Base-by-base conservation (phyloP, 176 grass and related monocot species). In the Stipa capillata region DNA sequence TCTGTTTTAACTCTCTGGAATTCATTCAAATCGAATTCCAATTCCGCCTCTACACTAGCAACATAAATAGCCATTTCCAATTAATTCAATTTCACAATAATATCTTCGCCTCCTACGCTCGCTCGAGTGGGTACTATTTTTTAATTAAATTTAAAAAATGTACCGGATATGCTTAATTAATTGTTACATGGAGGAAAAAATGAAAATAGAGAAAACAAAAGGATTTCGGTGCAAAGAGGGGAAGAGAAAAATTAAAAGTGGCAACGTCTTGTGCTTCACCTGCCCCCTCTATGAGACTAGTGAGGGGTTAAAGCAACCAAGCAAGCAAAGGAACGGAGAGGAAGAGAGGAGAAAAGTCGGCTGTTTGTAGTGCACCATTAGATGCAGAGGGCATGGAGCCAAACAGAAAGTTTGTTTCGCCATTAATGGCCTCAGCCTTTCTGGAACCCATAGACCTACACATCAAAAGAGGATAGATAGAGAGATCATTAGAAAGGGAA, bases 391-490 rank as follows among this genome's bases (percentile, higher is more conserved):
- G 82, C 86, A 89, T 89, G 87, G 87, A 80, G 77, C 72, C 87
- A 82, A 91, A 91, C 86, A 27, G 90, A 91, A 88, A 89, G 67
- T 88, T 75, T 73, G 79, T 91, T 88, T 79, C 82, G 74, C 90
- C 90, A 88, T 91, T 83, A 88, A 91, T 88, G 79, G 85, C 31
- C 45, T 47, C 66, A 32, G 67, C 56, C 73, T 49, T 69, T 69
- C 84, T 79, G 84, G 60, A 86, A 79, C 70, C 69, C 81, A 69
- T 73, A 79, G 86, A 40, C 23, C 28, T 36, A 31, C 32, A 79
- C 37, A 81, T 77, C 65, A 56, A 1, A 14, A 28, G 68, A 69
- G 32, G 45, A 58, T 40, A 33, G 23, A 23, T 37, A 44, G 47
- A 70, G 67, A 70, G 42, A 17, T 16, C 74, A 80, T 65, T 54